Base-by-base conservation (phyloP, 257 asterid species). In the Forsythia viridissima region DNA sequence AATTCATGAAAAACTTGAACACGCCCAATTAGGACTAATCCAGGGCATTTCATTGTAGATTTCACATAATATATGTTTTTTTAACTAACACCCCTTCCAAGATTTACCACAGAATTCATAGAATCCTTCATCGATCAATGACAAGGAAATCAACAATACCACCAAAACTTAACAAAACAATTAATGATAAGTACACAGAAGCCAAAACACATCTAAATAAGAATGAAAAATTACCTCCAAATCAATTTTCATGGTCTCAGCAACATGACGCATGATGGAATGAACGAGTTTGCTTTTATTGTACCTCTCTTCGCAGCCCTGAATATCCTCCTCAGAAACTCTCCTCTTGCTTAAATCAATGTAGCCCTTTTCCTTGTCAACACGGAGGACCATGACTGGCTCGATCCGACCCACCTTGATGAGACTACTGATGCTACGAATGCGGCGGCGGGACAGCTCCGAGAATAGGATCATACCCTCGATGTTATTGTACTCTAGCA, bases 391-490 rank as follows among this genome's bases (percentile, higher is more conserved):
- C 99, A 96, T 93, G 1, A 95, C 98, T 4, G 99, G 97, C 82
- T 95, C 98, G 75, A 90, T 91, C 11, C 99, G 96, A 70, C 98
- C 97, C 37, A 95, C 98, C 73, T 87, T 95, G 66, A 95, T 95
- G 7, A 95, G 89, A 75, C 97, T 95, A 79, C 97, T 93, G 84
- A 95, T 95, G 67, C 97, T 93, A 75, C 99, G 89, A 83, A 93
- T 95, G 5, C 99, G 97, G 71, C 98, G 99, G 30, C 99, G 97
- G 40, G 99, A 96, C 37, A 96, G 96, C 87, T 93, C 99, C 15
- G 99, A 96, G 85, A 93, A 95, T 65, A 93, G 89, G 72, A 96
- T 96, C 98, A 96, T 96, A 7, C 98, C 99, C 85, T 96, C 99
- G 69, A 96, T 93, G 75, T 93, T 93, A 84, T 96, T 92, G 90